A percentile compares a stretch with the other conserved stretches of the same genome.
phyloP scores from a whole-genome alignment of 176 grass and related monocot species.

The Musa troglodytarum region DNA sequence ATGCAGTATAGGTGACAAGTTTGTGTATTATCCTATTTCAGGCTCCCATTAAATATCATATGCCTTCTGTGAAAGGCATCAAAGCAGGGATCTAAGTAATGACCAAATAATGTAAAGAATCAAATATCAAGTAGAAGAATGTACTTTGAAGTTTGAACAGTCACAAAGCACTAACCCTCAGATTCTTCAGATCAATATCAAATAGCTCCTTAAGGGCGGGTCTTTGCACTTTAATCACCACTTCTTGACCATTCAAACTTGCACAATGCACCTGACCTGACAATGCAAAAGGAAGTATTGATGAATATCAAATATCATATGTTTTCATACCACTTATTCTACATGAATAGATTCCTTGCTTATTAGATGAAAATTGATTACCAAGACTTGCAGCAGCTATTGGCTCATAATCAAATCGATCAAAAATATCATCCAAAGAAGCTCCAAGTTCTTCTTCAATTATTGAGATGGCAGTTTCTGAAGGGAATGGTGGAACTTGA shows the following conservation, averaged over 20 bases:
- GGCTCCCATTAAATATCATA: background rate
- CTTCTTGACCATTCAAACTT: constrained; percentile 70
- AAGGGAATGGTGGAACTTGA: constrained; percentile 97
- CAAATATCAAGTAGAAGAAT: background rate
- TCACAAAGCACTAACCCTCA: constrained; percentile 49
- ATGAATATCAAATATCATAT: background rate
- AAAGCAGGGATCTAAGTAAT: background rate
- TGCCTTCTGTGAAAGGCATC: too few relatives aligned
- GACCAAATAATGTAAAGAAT: background rate
- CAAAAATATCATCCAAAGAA: constrained; percentile 72
- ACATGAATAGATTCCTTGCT: background rate
- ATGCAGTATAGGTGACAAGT: too few relatives aligned
- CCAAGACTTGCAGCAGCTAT: constrained; percentile 98
- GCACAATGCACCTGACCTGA: constrained; percentile 98
- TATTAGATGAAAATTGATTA: constrained; percentile 29
- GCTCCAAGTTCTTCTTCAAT: constrained; percentile 82
- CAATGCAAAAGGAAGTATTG: background rate
- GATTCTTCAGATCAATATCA: constrained; percentile 99
- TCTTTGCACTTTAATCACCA: constrained; percentile 96
- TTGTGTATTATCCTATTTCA: background rate
- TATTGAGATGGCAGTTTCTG: constrained; percentile 72
- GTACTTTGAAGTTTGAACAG: constrained; percentile 2
- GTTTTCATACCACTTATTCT: background rate
- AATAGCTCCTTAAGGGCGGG: constrained; percentile 91
- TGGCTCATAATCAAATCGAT: constrained; percentile 90